phyloP scores from a whole-genome alignment of 2,329 filamentous ascomycete species.

The Neocatenulostroma microsporum region DNA sequence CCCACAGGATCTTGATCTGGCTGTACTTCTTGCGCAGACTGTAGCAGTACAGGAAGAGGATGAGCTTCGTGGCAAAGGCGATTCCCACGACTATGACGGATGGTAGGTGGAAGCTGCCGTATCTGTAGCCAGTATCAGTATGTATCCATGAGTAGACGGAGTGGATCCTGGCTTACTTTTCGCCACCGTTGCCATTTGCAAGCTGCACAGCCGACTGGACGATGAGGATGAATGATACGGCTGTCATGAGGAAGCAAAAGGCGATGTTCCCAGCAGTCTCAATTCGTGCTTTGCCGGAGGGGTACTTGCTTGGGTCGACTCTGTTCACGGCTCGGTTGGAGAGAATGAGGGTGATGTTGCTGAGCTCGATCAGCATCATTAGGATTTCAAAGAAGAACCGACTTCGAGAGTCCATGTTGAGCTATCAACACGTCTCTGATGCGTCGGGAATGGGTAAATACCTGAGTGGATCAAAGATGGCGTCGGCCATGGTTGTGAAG shows the following conservation, averaged over 20 bases:
- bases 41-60: conserved; percentile 86
- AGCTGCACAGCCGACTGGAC: conserved; percentile 75
- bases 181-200: conserved; percentile 39
- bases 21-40: conserved; percentile 82
- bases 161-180: conserved; percentile 1
- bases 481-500: conserved; percentile 95
- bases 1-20: conserved; percentile 87
- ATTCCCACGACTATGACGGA: conserved; percentile 77
- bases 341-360: conserved; percentile 78
- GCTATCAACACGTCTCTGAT: too few relatives aligned
- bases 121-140: conserved; percentile 27
- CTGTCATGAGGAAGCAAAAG: conserved; percentile 93
- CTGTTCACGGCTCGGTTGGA: conserved; percentile 80
- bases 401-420: too few relatives aligned
- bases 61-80: conserved; percentile 77
- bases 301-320: conserved; percentile 80
- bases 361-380: too few relatives aligned
- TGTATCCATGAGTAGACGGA: not conserved
- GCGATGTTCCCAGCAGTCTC: conserved; percentile 94
- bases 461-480: conserved; percentile 67
- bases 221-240: conserved; percentile 86
- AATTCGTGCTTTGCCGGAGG: conserved; percentile 84
- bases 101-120: conserved; percentile 66
- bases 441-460: too few relatives aligned
- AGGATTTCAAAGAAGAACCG: too few relatives aligned